A percentile compares a stretch with the other conserved stretches of the same genome.
Evolutionary conservation across 2,329 filamentous ascomycete genomes (phyloP).

Genomic region (Curvularia sp.): DNA sequence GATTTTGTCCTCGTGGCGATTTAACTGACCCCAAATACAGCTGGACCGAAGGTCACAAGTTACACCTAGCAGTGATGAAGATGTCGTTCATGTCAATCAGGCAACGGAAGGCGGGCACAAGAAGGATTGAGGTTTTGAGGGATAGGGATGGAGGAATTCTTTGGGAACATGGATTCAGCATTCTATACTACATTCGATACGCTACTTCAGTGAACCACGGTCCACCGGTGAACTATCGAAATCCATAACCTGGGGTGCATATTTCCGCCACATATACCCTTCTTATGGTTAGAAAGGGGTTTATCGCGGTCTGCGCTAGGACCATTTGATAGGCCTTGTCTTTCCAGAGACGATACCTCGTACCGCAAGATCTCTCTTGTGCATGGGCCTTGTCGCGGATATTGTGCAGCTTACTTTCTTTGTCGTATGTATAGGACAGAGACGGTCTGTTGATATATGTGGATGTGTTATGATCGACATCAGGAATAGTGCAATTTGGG

Average conservation of each 20-base stretch:
- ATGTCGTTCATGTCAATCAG: not conserved
- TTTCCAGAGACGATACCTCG: not conserved
- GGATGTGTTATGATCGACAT: not conserved
- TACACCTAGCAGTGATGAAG: not conserved
- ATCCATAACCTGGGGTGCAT: not conserved
- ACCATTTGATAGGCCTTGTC: not conserved
- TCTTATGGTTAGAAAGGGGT: not conserved
- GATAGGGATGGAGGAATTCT: not conserved
- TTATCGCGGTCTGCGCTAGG: not conserved
- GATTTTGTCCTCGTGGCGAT: not conserved
- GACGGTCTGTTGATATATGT: not conserved
- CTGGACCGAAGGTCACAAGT: constrained; percentile 10
- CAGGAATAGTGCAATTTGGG: not conserved
- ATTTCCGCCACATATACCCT: not conserved
- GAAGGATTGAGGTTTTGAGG: not conserved
- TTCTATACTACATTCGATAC: not conserved
- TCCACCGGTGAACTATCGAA: not conserved
- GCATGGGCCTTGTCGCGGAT: not conserved
- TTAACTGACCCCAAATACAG: not conserved
- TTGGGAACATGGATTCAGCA: not conserved
- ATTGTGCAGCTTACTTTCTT: not conserved
- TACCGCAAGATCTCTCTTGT: not conserved
- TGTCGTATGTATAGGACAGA: not conserved
- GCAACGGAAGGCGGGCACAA: not conserved
- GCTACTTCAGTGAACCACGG: no score